Percentiles rank a stretch among this genome's conserved stretches.
phyloP scores from a whole-genome alignment of 2,329 filamentous ascomycete species.

The Fusarium graminum region DNA sequence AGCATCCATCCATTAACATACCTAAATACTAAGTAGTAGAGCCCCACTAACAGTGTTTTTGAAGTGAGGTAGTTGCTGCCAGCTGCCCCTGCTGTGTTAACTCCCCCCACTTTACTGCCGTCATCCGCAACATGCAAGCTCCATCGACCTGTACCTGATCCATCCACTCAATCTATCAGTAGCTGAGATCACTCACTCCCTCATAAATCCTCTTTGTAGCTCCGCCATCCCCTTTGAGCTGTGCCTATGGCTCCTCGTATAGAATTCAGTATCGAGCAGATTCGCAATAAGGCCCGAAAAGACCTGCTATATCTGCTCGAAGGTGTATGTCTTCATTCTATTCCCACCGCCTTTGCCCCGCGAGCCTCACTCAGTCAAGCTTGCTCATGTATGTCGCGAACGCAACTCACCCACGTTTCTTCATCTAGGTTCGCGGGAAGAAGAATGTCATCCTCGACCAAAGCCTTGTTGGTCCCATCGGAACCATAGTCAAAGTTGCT shows the following conservation, averaged over 20 bases:
- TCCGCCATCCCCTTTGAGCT: constrained; percentile 56
- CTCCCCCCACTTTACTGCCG: constrained; percentile 40
- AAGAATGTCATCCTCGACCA: constrained; percentile 97
- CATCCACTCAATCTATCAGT: constrained; percentile 13
- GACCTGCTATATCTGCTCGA: constrained; percentile 92
- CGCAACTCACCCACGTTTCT: constrained; percentile 30
- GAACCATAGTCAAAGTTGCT: constrained; percentile 93
- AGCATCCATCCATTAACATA: neutral
- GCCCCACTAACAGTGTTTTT: constrained; percentile 17
- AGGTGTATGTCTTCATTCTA: constrained; percentile 85
- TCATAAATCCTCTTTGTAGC: constrained; percentile 21
- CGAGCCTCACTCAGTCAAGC: constrained; percentile 25
- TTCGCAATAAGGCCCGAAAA: constrained; percentile 85
- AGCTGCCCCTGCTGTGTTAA: neutral
- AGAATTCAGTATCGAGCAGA: constrained; percentile 80
- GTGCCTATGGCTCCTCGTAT: constrained; percentile 75
- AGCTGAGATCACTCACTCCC: constrained; percentile 36
- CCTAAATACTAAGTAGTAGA: neutral
- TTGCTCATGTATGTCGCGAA: constrained; percentile 4
- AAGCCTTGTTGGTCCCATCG: constrained; percentile 88
- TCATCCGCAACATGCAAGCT: constrained; percentile 35
- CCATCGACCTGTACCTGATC: constrained; percentile 9
- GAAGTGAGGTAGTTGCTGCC: constrained; percentile 1
- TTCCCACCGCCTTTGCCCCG: constrained; percentile 51
- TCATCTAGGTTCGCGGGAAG: constrained; percentile 88